Evolutionary conservation across 371 early-diverging fungal species (phyloP).

Genomic region (Lichtheimia ornata): DNA sequence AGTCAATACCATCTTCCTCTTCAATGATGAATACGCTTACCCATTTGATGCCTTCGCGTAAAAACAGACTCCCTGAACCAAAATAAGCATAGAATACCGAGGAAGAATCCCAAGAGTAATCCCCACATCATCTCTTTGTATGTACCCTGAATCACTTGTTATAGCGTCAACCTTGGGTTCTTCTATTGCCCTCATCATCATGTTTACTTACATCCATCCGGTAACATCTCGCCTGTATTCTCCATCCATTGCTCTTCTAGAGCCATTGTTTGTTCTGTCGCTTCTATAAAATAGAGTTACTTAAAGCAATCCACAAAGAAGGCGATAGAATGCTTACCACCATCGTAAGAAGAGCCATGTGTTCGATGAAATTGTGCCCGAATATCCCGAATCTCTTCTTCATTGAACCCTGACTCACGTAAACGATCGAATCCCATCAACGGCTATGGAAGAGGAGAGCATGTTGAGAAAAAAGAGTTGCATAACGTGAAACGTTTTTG

Average conservation of each 20-base stretch:
- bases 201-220: constrained; percentile 53
- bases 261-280: constrained; percentile 44
- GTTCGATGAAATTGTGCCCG: constrained; percentile 66
- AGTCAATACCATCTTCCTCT: constrained; percentile 1
- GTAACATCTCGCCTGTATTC: constrained; percentile 56
- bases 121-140: constrained; percentile 69
- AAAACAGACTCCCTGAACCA: constrained; percentile 72
- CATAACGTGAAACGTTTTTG: neutral
- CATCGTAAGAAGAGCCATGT: constrained; percentile 26
- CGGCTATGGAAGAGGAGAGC: constrained; percentile 13
- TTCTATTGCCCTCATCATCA: neutral
- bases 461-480: neutral
- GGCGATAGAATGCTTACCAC: neutral
- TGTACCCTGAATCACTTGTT: constrained; percentile 52
- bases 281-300: constrained; percentile 11
- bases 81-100: constrained; percentile 65
- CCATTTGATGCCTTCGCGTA: constrained; percentile 67
- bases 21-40: constrained; percentile 31
- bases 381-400: constrained; percentile 66
- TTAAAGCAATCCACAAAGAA: neutral
- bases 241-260: constrained; percentile 79
- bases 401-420: constrained; percentile 70
- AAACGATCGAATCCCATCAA: constrained; percentile 69
- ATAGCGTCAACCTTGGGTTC: neutral
- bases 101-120: constrained; percentile 67